phyloP scores from a whole-genome alignment of 768 basidiomycete genomes.

The Mycena galopus region DNA sequence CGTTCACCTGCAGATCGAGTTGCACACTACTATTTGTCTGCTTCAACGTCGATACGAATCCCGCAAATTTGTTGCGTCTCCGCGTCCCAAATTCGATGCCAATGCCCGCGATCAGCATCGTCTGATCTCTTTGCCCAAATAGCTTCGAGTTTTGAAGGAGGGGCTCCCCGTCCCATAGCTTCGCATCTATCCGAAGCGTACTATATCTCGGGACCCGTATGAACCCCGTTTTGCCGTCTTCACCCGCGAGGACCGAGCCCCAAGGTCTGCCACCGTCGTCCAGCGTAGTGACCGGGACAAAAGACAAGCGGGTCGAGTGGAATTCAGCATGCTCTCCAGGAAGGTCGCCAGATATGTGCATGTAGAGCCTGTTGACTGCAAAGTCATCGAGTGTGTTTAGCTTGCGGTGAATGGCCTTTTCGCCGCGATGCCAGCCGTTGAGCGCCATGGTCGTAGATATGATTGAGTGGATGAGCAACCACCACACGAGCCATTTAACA shows the following conservation, averaged over 20 bases:
- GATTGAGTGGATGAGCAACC: background rate
- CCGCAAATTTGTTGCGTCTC: conserved; percentile 74
- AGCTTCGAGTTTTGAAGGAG: conserved; percentile 52
- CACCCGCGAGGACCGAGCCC: conserved; percentile 66
- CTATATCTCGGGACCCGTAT: conserved; percentile 51
- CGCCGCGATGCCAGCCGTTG: conserved; percentile 66
- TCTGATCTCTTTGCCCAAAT: conserved; percentile 36
- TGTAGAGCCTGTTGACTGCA: conserved; percentile 49
- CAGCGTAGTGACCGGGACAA: conserved; percentile 69
- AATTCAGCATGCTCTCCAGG: conserved; percentile 64
- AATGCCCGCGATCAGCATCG: conserved; percentile 64
- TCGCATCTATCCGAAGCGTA: conserved; percentile 54
- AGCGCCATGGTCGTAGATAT: conserved; percentile 42
- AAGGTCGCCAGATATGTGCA: conserved; percentile 59
- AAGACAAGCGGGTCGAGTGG: conserved; percentile 62
- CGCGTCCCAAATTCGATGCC: conserved; percentile 71
- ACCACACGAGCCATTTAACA: conserved; percentile 15
- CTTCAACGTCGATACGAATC: conserved; percentile 52
- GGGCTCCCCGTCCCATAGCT: conserved; percentile 70
- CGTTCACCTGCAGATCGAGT: conserved; percentile 62
- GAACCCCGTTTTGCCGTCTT: conserved; percentile 62
- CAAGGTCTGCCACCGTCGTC: conserved; percentile 67
- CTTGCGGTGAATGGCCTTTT: conserved; percentile 62
- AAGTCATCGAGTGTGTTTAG: conserved; percentile 57
- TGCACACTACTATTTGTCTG: conserved; percentile 44